Evolutionary conservation across 2,329 filamentous ascomycete species (phyloP), one percentile per base, ranked within the genome.

Genomic region (Pyrenophora tritici-repentis): DNA sequence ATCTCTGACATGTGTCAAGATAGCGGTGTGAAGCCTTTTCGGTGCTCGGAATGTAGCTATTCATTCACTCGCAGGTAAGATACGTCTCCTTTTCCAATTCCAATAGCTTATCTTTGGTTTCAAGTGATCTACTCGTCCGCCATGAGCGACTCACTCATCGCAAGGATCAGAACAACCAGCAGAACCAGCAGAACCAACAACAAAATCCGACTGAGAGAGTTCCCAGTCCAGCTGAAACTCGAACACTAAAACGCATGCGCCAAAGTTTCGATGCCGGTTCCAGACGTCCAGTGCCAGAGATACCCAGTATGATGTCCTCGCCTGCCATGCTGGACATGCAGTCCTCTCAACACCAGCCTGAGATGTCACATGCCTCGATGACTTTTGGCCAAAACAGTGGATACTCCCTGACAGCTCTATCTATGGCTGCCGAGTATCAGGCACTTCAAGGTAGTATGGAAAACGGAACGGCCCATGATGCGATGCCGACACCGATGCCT

Each of bases 401-500:
- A 16, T 70, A 61, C 34, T 73, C 73, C 13, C 67, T 76, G 32
- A 68, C 72, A 14, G 72, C 73, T 1, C 62, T 76, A 8, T 74
- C 73, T 7, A 75, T 76, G 70, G 73, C 73, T 35, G 73, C 74
- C 9, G 73, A 76, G 48, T 74, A 75, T 54, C 72, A 72, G 40
- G 65, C 71, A n/a, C 59, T 73, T 33, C 68, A 74, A n/a, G 62
- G 65, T 13, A 57, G 50, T 6, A 58, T 68, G 50, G 24, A 49
- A 20, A 61, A 68, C 39, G 46, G 50, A 13, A 20, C 50, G 1
- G 42, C 52, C 16, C 41, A 47, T 6, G 52, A 58, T 38, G 56
- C 61, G 3, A 33, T 65, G 24, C 42, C 45, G 22, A 50, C 37
- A 37, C 38, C 52, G 33, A 31, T 62, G 17, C 53, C 57, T 24